phyloP scores from a whole-genome alignment of 1,284 basidiomycete species.

The Cerrena zonata region DNA sequence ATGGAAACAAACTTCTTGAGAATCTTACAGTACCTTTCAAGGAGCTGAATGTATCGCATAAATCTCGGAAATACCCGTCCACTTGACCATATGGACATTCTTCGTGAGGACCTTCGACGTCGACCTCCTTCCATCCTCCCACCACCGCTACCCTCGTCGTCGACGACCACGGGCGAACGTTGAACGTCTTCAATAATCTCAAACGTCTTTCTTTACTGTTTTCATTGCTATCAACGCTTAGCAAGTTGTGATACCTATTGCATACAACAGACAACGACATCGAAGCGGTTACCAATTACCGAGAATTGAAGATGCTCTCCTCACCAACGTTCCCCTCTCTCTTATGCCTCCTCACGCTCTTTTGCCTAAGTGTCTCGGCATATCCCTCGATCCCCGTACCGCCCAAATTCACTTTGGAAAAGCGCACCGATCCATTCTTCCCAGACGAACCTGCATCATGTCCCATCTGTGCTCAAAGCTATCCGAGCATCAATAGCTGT shows the following conservation, averaged over 20 bases:
- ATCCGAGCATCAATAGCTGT: conserved; percentile 48
- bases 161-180: neutral
- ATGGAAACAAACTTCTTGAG: too few relatives aligned
- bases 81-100: neutral
- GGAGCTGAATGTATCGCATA: too few relatives aligned
- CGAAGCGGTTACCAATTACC: too few relatives aligned
- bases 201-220: neutral
- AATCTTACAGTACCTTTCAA: too few relatives aligned
- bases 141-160: neutral
- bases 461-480: conserved; percentile 48
- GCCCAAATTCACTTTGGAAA: neutral
- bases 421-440: conserved; percentile 36
- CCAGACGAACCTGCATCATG: conserved; percentile 48
- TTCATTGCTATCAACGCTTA: too few relatives aligned
- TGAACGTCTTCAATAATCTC: neutral
- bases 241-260: too few relatives aligned
- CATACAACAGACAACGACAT: too few relatives aligned
- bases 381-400: neutral
- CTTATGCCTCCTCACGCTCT: too few relatives aligned
- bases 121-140: neutral
- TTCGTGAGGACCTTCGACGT: neutral
- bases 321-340: too few relatives aligned
- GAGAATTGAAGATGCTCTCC: too few relatives aligned
- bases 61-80: neutral
- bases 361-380: too few relatives aligned